These are phyloP conservation scores for Stemphylium lycopersici DNA, from an alignment of 2,329 filamentous ascomycete genomes.

Conservation along the genomic window DNA sequence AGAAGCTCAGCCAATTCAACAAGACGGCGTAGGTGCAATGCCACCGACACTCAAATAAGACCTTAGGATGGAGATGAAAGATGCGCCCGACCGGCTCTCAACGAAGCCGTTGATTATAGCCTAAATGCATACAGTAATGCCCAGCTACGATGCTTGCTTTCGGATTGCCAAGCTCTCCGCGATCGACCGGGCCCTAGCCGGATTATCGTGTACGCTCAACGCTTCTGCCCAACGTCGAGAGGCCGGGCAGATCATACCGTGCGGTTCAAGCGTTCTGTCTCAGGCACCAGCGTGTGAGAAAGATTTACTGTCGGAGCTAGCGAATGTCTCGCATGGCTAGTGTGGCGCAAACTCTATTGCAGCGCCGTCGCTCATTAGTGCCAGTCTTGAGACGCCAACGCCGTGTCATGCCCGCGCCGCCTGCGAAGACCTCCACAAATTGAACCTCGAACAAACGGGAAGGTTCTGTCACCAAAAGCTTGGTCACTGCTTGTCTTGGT, in stretches of 20 bases:
- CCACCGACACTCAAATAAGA: neutral
- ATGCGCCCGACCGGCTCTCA: neutral
- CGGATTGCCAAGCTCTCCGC: neutral
- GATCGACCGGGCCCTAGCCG: neutral
- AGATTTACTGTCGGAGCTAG: neutral
- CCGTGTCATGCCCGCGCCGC: neutral
- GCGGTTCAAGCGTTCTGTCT: neutral
- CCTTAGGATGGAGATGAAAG: neutral
- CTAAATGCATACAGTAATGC: neutral
- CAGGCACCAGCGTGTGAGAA: neutral
- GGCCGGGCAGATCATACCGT: neutral
- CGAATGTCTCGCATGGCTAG: neutral
- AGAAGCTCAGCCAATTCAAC: constrained; percentile 45
- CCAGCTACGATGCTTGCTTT: neutral
- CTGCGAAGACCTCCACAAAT: neutral
- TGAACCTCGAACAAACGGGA: neutral
- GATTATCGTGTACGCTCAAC: constrained; percentile 1
- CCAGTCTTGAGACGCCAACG: neutral
- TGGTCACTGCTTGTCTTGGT: neutral
- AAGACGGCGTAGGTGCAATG: constrained; percentile 19
- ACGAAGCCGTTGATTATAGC: constrained; percentile 1
- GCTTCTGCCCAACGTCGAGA: constrained; percentile 2
- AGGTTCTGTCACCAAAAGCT: neutral
- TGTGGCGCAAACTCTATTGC: constrained; percentile 8
- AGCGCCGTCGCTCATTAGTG: neutral